Percentiles rank a stretch among this genome's conserved stretches.
These are phyloP conservation scores for Stereocaulon alpinum DNA, from an alignment of 495 filamentous ascomycete species.

Conservation along the genomic window DNA sequence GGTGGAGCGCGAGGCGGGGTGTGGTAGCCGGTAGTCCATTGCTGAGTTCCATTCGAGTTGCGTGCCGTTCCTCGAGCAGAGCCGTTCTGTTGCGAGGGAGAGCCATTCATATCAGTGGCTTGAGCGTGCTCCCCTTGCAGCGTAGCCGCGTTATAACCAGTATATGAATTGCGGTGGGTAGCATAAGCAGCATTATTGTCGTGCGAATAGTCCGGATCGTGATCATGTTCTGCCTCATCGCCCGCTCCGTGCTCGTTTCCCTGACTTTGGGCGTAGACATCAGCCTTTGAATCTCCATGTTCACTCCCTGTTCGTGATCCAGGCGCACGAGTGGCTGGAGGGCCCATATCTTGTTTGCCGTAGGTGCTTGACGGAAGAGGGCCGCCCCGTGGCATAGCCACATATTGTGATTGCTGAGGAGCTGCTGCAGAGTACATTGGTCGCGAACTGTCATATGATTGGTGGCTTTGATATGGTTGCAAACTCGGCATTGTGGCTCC, in stretches of 20 bases:
- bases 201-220: conserved; percentile 75
- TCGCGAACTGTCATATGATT: conserved; percentile 67
- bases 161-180: conserved; percentile 59
- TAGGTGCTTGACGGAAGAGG: conserved; percentile 51
- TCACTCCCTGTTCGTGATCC: conserved; percentile 48
- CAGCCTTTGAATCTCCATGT: conserved; percentile 54
- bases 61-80: conserved; percentile 85
- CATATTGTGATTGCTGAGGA: conserved; percentile 58
- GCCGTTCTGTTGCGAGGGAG: conserved; percentile 72
- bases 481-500: conserved; percentile 65
- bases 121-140: conserved; percentile 69
- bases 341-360: conserved; percentile 86
- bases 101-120: conserved; percentile 75
- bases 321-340: conserved; percentile 55
- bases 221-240: conserved; percentile 66
- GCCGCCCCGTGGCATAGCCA: conserved; percentile 58
- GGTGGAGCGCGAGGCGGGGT: conserved; percentile 67
- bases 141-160: conserved; percentile 53
- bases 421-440: conserved; percentile 73
- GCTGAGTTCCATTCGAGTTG: conserved; percentile 45
- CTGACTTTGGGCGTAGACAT: conserved; percentile 50
- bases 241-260: conserved; percentile 43
- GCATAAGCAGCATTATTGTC: conserved; percentile 53
- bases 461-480: conserved; percentile 60
- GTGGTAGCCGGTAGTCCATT: conserved; percentile 67